A percentile compares a stretch with the other conserved stretches of the same genome.
These are phyloP conservation scores for Ascochyta pisi DNA, from an alignment of 2,329 filamentous ascomycete genomes.

Conservation along the genomic window DNA sequence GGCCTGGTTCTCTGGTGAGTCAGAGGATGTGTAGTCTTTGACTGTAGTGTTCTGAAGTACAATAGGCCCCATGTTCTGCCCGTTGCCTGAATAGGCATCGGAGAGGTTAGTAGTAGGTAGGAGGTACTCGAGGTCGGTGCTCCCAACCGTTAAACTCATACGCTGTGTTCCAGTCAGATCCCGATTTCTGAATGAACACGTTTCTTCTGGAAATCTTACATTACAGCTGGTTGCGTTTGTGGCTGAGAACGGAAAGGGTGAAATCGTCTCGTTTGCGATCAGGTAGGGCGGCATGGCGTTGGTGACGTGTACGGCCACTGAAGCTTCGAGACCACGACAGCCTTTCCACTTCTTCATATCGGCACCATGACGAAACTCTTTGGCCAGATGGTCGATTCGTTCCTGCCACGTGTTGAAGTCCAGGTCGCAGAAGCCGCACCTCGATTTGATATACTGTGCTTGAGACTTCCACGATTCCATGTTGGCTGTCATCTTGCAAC, in stretches of 20 bases:
- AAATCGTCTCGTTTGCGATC: slow-evolving; percentile 56
- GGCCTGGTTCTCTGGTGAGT: slow-evolving; percentile 18
- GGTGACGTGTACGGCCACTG: slow-evolving; percentile 56
- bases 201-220: slow-evolving; percentile 22
- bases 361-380: slow-evolving; percentile 61
- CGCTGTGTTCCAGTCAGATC: slow-evolving; percentile 28
- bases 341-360: slow-evolving; percentile 64
- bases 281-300: slow-evolving; percentile 61
- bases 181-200: not conserved
- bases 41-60: slow-evolving; percentile 26
- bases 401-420: slow-evolving; percentile 59
- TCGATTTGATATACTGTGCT: slow-evolving; percentile 60
- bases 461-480: slow-evolving; percentile 71
- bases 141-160: slow-evolving; percentile 21
- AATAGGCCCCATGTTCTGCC: slow-evolving; percentile 26
- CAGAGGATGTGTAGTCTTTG: slow-evolving; percentile 19
- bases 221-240: slow-evolving; percentile 44
- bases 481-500: slow-evolving; percentile 65
- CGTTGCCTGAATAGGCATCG: slow-evolving; percentile 24
- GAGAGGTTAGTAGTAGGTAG: slow-evolving; percentile 30
- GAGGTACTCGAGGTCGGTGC: slow-evolving; percentile 36
- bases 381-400: slow-evolving; percentile 60
- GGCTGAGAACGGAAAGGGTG: slow-evolving; percentile 57
- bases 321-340: slow-evolving; percentile 59
- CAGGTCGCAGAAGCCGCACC: slow-evolving; percentile 62